These are phyloP conservation scores for Mycena amicta DNA, from an alignment of 768 basidiomycete species.

Conservation along the genomic window DNA sequence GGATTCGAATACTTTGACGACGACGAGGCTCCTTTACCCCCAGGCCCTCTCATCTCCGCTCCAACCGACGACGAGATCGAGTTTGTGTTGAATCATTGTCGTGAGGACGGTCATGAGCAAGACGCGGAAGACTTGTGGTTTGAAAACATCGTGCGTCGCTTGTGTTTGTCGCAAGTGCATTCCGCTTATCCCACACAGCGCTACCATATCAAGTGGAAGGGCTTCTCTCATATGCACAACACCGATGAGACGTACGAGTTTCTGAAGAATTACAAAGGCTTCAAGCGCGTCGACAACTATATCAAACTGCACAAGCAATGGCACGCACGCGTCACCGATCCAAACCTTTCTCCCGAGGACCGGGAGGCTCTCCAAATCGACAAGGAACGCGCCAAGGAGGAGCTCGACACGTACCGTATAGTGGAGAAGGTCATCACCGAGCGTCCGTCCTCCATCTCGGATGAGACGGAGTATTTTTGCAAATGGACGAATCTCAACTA, in stretches of 20 bases:
- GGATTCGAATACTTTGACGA: conserved; percentile 75
- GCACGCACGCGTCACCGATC: conserved; percentile 63
- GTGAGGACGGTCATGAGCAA: conserved; percentile 78
- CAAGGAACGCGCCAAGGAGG: conserved; percentile 88
- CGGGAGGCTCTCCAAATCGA: conserved; percentile 86
- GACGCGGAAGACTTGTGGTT: conserved; percentile 85
- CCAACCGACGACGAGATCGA: conserved; percentile 85
- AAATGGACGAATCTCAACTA: conserved; percentile 96
- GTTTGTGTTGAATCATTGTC: conserved; percentile 81
- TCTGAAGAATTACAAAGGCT: conserved; percentile 90
- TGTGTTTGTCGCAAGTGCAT: conserved; percentile 9
- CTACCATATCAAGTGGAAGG: conserved; percentile 99
- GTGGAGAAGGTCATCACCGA: conserved; percentile 58
- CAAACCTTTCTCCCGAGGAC: conserved; percentile 82
- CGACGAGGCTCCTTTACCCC: conserved; percentile 45
- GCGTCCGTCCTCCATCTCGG: conserved; percentile 73
- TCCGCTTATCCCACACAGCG: conserved; percentile 55
- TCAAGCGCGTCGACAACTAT: conserved; percentile 98
- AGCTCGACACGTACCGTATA: conserved; percentile 85
- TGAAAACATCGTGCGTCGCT: conserved; percentile 73
- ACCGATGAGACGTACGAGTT: conserved; percentile 99
- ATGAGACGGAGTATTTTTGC: conserved; percentile 85
- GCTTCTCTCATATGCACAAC: conserved; percentile 96
- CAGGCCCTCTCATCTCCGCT: conserved; percentile 52
- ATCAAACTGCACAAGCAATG: conserved; percentile 87